Percentiles rank a stretch among this genome's conserved stretches.
phyloP scores from a whole-genome alignment of 169 alveolate species.

The Plasmodium cynomolgi region DNA sequence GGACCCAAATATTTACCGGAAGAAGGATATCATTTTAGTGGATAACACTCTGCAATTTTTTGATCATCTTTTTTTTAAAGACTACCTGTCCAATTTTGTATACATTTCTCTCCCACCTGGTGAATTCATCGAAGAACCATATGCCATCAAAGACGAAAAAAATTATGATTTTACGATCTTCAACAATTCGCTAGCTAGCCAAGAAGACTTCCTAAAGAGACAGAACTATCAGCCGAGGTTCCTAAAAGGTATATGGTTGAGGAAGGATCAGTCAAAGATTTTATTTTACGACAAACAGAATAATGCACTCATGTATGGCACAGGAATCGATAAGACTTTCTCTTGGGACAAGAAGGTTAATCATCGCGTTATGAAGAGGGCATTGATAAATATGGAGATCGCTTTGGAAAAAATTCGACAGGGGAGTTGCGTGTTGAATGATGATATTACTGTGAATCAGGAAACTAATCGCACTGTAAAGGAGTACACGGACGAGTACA shows the following conservation, averaged over 20 bases:
- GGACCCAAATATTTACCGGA: slow-evolving; percentile 12
- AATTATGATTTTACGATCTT: slow-evolving; percentile 72
- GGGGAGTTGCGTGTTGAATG: slow-evolving; percentile 57
- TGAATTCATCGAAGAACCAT: slow-evolving; percentile 69
- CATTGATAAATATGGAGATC: slow-evolving; percentile 79
- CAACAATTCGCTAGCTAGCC: slow-evolving; percentile 55
- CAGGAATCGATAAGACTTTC: slow-evolving; percentile 77
- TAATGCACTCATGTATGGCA: slow-evolving; percentile 75
- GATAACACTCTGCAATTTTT: slow-evolving; percentile 61
- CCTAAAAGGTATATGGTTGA: slow-evolving; percentile 78
- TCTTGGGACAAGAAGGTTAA: slow-evolving; percentile 71
- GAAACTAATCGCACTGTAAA: slow-evolving; percentile 26
- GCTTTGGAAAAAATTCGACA: slow-evolving; percentile 75
- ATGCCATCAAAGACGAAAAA: slow-evolving; percentile 68
- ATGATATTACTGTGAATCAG: slow-evolving; percentile 37
- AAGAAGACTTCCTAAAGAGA: slow-evolving; percentile 61
- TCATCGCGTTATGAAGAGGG: slow-evolving; percentile 48
- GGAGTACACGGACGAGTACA: slow-evolving; percentile 42
- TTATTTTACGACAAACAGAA: slow-evolving; percentile 77
- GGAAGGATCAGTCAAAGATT: slow-evolving; percentile 76
- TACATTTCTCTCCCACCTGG: slow-evolving; percentile 78
- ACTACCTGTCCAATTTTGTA: slow-evolving; percentile 74
- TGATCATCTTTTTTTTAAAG: slow-evolving; percentile 74
- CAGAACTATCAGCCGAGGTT: slow-evolving; percentile 57
- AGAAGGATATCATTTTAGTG: slow-evolving; percentile 27